Conservation (phyloP, 2,329 filamentous ascomycete genomes). For the Botrytis aclada region DNA sequence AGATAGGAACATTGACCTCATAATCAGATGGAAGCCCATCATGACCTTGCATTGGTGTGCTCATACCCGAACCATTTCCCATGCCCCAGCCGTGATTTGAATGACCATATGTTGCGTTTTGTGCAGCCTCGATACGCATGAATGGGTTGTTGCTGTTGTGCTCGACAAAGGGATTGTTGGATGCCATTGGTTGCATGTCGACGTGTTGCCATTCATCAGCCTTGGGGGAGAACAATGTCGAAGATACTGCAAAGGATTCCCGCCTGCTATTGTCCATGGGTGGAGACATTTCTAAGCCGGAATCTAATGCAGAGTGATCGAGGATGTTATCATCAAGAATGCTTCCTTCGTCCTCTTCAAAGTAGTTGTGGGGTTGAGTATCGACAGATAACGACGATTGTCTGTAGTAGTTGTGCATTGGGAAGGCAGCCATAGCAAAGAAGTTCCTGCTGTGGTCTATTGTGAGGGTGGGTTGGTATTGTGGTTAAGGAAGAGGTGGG, state of each 20-base stretch:
- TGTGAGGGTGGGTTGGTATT: conserved; percentile 17
- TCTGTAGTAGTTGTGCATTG: conserved; percentile 37
- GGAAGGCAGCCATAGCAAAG: conserved; percentile 35
- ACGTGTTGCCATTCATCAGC: conserved; percentile 62
- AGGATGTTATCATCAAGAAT: conserved; percentile 60
- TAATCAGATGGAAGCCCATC: conserved; percentile 59
- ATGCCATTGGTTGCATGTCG: conserved; percentile 62
- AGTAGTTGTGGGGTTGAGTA: conserved; percentile 48
- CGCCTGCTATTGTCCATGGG: conserved; percentile 60
- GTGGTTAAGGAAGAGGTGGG: conserved; percentile 16
- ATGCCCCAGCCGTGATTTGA: conserved; percentile 35
- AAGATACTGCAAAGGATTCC: conserved; percentile 60
- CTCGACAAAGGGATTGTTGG: conserved; percentile 61
- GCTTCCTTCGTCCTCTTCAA: conserved; percentile 59
- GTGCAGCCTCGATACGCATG: conserved; percentile 56
- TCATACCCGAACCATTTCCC: conserved; percentile 60
- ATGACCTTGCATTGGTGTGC: conserved; percentile 70
- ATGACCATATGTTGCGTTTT: conserved; percentile 40
- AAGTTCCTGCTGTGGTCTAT: conserved; percentile 23
- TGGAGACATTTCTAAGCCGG: conserved; percentile 61
- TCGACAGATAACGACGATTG: conserved; percentile 37
- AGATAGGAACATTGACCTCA: conserved; percentile 50
- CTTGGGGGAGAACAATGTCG: conserved; percentile 62
- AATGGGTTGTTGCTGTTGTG: conserved; percentile 62
- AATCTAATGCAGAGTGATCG: conserved; percentile 58